These are phyloP conservation scores for Cystobasidium sp. DNA, from an alignment of 1,284 basidiomycete species.

Conservation along the genomic window DNA sequence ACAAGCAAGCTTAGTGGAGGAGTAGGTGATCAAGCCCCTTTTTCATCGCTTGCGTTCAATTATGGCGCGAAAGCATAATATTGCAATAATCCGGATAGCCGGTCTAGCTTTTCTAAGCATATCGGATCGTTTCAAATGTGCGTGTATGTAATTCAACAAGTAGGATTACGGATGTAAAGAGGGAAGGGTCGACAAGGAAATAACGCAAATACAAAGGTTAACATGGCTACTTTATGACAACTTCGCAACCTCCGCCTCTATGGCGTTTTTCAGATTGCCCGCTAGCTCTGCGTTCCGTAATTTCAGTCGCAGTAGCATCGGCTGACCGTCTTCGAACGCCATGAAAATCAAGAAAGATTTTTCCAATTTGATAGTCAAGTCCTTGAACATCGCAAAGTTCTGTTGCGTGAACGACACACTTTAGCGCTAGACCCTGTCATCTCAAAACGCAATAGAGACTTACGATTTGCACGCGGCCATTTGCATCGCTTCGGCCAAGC, in stretches of 20 bases:
- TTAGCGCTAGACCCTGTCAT: too few relatives aligned
- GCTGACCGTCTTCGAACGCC: slow-evolving; percentile 46
- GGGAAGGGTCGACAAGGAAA: too few relatives aligned
- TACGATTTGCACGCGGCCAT: slow-evolving; percentile 48
- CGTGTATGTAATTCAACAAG: too few relatives aligned
- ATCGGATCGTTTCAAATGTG: too few relatives aligned
- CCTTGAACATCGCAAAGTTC: slow-evolving; percentile 48
- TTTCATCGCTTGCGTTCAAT: too few relatives aligned
- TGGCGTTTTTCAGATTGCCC: slow-evolving; percentile 28
- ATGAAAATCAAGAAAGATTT: slow-evolving; percentile 49
- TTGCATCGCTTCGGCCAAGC: slow-evolving; percentile 50
- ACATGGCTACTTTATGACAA: neutral
- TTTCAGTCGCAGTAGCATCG: slow-evolving; percentile 46
- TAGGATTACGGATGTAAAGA: too few relatives aligned
- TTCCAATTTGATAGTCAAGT: slow-evolving; percentile 40
- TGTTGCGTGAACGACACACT: too few relatives aligned
- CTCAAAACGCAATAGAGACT: neutral
- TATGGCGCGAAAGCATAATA: too few relatives aligned
- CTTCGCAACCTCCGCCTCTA: slow-evolving; percentile 39
- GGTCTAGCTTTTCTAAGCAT: too few relatives aligned
- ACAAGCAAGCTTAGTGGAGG: neutral
- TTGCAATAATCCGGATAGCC: too few relatives aligned
- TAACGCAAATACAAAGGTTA: slow-evolving; percentile 3
- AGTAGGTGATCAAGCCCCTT: too few relatives aligned
- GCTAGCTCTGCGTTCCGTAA: slow-evolving; percentile 47